phyloP scores from a whole-genome alignment of 1,139 yeast genomes.

The Casaregolazyma suthepensis region DNA sequence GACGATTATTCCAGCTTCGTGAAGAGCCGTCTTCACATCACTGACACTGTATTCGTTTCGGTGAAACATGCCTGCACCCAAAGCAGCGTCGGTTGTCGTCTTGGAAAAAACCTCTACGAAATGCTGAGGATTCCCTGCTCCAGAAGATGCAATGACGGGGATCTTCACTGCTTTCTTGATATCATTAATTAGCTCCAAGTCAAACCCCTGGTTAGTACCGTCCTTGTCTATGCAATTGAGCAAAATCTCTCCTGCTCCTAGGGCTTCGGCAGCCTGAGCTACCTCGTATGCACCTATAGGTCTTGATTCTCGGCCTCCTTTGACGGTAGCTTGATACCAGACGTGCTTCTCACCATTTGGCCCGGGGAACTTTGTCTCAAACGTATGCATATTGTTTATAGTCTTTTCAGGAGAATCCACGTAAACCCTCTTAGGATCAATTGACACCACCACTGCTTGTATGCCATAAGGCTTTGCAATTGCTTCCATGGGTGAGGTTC shows the following conservation, averaged over 20 bases:
- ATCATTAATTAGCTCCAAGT: conserved; percentile 72
- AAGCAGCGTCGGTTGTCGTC: conserved; percentile 88
- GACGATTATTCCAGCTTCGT: conserved; percentile 46
- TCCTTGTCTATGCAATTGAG: conserved; percentile 93
- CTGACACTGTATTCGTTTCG: conserved; percentile 84
- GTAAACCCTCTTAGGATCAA: conserved; percentile 87
- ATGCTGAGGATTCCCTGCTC: conserved; percentile 91
- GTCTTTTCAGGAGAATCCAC: conserved; percentile 56
- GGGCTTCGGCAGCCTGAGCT: conserved; percentile 77
- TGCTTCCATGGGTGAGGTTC: conserved; percentile 82
- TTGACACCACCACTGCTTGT: conserved; percentile 95
- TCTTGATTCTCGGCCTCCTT: conserved; percentile 88
- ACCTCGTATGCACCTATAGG: conserved; percentile 90
- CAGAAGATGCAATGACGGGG: conserved; percentile 95
- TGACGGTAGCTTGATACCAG: conserved; percentile 93
- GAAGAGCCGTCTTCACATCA: conserved; percentile 67
- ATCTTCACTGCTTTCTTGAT: conserved; percentile 70
- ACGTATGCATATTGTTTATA: conserved; percentile 42
- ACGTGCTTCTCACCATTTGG: conserved; percentile 83
- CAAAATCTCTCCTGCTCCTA: conserved; percentile 96
- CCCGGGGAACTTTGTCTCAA: conserved; percentile 55
- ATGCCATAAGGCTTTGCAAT: conserved; percentile 88
- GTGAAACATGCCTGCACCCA: conserved; percentile 98
- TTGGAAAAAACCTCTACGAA: conserved; percentile 77
- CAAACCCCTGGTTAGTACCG: conserved; percentile 90